A percentile compares a stretch with the other conserved stretches of the same genome.
Conservation (phyloP, 129 eudicot genomes). For the Artemisia argyi region DNA sequence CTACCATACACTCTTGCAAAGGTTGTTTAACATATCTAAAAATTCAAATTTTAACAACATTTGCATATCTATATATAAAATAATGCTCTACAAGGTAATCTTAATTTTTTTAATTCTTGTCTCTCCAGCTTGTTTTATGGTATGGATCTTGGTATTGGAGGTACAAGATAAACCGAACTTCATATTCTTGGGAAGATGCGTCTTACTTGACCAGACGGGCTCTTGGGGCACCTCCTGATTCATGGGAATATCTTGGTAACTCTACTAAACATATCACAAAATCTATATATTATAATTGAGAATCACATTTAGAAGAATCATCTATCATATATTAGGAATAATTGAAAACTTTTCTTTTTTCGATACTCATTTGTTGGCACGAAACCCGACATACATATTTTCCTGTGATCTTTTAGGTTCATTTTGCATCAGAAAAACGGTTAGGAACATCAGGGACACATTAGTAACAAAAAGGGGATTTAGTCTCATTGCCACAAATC, state of each 20-base stretch:
- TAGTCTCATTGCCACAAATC: background rate
- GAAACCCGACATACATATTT: background rate
- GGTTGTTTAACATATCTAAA: slow-evolving; percentile 38
- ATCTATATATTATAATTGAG: background rate
- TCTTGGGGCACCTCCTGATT: slow-evolving; percentile 63
- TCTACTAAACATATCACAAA: background rate
- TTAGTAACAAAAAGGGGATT: background rate
- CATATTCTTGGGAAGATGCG: slow-evolving; percentile 95
- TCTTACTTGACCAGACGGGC: slow-evolving; percentile 84
- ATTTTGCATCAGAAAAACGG: no score
- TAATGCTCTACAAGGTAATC: background rate
- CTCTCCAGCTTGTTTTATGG: slow-evolving; percentile 73
- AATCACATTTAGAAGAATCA: background rate
- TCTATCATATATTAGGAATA: background rate
- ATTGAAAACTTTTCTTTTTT: background rate
- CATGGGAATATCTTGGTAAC: slow-evolving; percentile 80
- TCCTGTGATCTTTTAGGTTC: background rate
- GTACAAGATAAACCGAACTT: slow-evolving; percentile 66
- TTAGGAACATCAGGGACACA: background rate
- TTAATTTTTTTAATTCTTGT: slow-evolving; percentile 6
- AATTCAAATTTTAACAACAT: background rate
- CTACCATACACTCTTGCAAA: slow-evolving; percentile 84
- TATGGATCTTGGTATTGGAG: slow-evolving; percentile 87
- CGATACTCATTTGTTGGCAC: background rate
- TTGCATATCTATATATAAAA: background rate